These are phyloP conservation scores for Rhodotorula glutinis DNA, from an alignment of 1,284 basidiomycete genomes.

Conservation along the genomic window DNA sequence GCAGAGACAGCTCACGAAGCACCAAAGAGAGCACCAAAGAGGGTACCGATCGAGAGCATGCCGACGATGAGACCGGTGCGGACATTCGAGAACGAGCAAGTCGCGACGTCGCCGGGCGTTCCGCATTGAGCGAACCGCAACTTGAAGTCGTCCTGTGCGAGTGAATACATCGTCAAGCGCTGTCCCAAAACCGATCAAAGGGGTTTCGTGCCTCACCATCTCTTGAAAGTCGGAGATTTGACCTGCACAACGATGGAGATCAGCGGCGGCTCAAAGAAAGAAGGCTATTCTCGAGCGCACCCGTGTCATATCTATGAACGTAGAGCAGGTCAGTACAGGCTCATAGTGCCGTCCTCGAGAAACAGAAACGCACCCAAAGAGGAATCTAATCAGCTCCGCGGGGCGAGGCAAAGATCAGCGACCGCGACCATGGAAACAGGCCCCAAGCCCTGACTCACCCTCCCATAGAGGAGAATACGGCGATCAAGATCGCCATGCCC, in stretches of 20 bases:
- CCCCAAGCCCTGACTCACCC: slow-evolving; percentile 65
- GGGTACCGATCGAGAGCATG: slow-evolving; percentile 55
- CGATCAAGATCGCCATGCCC: slow-evolving; percentile 61
- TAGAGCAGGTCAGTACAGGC: too few species aligned
- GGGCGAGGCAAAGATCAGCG: not conserved
- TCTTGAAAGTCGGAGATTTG: slow-evolving; percentile 73
- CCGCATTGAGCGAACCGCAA: slow-evolving; percentile 60
- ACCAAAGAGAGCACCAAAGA: slow-evolving; percentile 43
- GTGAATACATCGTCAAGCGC: too few species aligned
- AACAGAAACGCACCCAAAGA: slow-evolving; percentile 21
- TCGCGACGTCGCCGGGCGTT: slow-evolving; percentile 30
- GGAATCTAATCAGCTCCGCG: slow-evolving; percentile 1
- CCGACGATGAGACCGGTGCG: slow-evolving; percentile 61
- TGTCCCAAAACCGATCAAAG: too few species aligned
- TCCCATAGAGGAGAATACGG: slow-evolving; percentile 69
- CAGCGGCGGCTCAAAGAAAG: not conserved
- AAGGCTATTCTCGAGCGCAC: not conserved
- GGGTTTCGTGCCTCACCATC: not conserved
- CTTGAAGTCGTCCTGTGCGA: slow-evolving; percentile 59
- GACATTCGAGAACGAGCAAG: slow-evolving; percentile 42
- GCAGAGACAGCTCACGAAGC: slow-evolving; percentile 23
- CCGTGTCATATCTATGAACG: slow-evolving; percentile 14
- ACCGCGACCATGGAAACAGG: not conserved
- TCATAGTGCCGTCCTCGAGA: too few species aligned
- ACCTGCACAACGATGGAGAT: slow-evolving; percentile 55